Base-by-base conservation (phyloP, 495 filamentous ascomycete species). In the Cercophora samala region DNA sequence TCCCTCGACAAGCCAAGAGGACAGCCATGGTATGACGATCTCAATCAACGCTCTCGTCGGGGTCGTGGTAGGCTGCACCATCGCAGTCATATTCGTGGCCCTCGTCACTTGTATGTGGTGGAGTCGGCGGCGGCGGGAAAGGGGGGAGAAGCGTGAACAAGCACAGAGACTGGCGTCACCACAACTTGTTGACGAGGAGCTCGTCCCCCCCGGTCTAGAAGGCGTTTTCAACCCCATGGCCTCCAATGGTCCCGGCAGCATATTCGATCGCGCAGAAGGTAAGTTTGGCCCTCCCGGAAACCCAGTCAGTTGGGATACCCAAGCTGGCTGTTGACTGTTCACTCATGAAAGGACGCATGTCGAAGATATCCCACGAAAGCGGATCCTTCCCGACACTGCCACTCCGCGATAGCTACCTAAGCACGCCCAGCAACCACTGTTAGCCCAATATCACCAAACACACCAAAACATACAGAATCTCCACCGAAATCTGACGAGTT, bases 1-100 rank as follows among this genome's bases (percentile, higher is more conserved):
- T 62, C 26, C 18, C 61, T 8, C 60, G 21, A 8, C 58, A 22
- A 29, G 23, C 37, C 18, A 13, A n/a, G 52, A n/a, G 32, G 24
- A 8, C 19, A 42, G 66, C 64, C 53, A 65, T 67, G 68, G 69
- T 54, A 55, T 75, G 9, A 29, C 22, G 25, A 42, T 73, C 8
- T 60, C 74, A 3, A 21, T 69, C 9, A 67, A 65, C 13, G 59
- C 63, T 18, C 62, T 76, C 3, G 69, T 70, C 2, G 72, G 70
- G 1, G 69, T 76, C 52, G 65, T 69, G 6, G 62, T 73, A 0
- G 68, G 63, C 13, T 69, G 68, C 53, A 58, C 23, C 24, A 51
- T 74, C 8, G 46, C 65, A 15, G 63, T 29, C 56, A 54, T 71
- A 15, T 58, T 73, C 23, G 64, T 52, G 11, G 60, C 64, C 2